Evolutionary conservation across 805 yeast species (phyloP).

Genomic region (Hanseniaspora vineae): DNA sequence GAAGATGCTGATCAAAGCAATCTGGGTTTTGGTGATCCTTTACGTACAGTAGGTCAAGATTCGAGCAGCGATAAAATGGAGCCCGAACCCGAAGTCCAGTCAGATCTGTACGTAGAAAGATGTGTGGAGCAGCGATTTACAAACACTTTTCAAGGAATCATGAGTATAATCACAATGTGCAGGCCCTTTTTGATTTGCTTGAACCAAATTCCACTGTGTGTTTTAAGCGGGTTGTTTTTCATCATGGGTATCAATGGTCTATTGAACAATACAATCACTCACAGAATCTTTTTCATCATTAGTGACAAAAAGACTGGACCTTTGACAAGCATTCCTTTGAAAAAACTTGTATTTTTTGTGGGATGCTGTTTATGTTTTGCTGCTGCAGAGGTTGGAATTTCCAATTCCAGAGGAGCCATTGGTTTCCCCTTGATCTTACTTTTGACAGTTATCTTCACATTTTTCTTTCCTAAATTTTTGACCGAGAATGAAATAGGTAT

Average conservation of each 20-base stretch:
- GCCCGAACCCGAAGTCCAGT: slow-evolving; percentile 7
- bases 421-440: slow-evolving; percentile 85
- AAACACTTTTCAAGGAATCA: slow-evolving; percentile 71
- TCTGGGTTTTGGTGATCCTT: neutral
- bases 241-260: slow-evolving; percentile 84
- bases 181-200: slow-evolving; percentile 73
- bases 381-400: slow-evolving; percentile 72
- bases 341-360: slow-evolving; percentile 39
- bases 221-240: slow-evolving; percentile 82
- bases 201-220: slow-evolving; percentile 84
- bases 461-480: slow-evolving; percentile 50
- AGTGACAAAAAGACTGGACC: slow-evolving; percentile 37
- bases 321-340: slow-evolving; percentile 21
- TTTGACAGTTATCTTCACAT: slow-evolving; percentile 47
- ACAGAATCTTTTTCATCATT: slow-evolving; percentile 47
- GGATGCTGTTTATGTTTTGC: slow-evolving; percentile 52
- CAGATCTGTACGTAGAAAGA: slow-evolving; percentile 23
- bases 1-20: neutral
- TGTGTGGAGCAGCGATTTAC: slow-evolving; percentile 87
- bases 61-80: slow-evolving; percentile 4
- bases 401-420: slow-evolving; percentile 80
- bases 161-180: slow-evolving; percentile 80
- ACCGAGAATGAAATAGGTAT: slow-evolving; percentile 44
- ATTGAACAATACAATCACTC: slow-evolving; percentile 49
- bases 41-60: slow-evolving; percentile 7